Percentiles rank a stretch among this genome's conserved stretches.
These are phyloP conservation scores for Pezizomycotina sp. DNA, from an alignment of 2,329 filamentous ascomycete species.

Conservation along the genomic window DNA sequence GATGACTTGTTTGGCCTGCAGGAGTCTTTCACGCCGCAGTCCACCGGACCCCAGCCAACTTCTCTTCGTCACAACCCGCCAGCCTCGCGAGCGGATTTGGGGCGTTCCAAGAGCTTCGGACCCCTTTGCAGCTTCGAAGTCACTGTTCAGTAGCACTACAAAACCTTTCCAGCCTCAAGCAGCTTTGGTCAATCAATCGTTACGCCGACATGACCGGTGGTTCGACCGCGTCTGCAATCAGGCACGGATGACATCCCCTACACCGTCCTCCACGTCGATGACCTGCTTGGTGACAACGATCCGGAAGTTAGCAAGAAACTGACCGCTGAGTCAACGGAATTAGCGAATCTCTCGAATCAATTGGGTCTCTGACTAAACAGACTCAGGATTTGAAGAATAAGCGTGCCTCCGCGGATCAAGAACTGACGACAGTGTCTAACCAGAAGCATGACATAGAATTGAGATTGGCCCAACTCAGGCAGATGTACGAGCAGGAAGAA, in stretches of 20 bases:
- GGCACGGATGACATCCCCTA: conserved; percentile 30
- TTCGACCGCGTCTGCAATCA: conserved; percentile 34
- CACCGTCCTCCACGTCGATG: conserved; percentile 46
- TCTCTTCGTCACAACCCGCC: conserved; percentile 9
- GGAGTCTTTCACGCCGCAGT: conserved; percentile 44
- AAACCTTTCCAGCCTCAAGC: conserved; percentile 81
- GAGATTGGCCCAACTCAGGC: conserved; percentile 67
- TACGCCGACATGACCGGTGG: conserved; percentile 55
- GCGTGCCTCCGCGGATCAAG: conserved; percentile 59
- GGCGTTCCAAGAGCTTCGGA: conserved; percentile 36
- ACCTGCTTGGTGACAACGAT: conserved; percentile 80
- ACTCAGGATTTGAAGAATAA: conserved; percentile 86
- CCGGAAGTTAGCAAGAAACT: conserved; percentile 76
- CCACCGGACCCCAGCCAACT: conserved; percentile 20
- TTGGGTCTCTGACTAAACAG: conserved; percentile 75
- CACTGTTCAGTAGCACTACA: conserved; percentile 44
- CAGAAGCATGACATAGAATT: conserved; percentile 91
- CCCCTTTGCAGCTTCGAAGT: conserved; percentile 34
- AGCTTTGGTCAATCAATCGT: conserved; percentile 75
- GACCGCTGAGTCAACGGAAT: conserved; percentile 73
- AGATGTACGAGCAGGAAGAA: conserved; percentile 85
- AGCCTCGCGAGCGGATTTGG: conserved; percentile 17
- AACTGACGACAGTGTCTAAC: conserved; percentile 60
- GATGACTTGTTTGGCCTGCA: conserved; percentile 86
- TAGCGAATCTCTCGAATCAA: conserved; percentile 92